Percentiles rank a stretch among this genome's conserved stretches.
Evolutionary conservation across 208 protist genomes (phyloP).

Genomic region (Leishmania aethiopica): DNA sequence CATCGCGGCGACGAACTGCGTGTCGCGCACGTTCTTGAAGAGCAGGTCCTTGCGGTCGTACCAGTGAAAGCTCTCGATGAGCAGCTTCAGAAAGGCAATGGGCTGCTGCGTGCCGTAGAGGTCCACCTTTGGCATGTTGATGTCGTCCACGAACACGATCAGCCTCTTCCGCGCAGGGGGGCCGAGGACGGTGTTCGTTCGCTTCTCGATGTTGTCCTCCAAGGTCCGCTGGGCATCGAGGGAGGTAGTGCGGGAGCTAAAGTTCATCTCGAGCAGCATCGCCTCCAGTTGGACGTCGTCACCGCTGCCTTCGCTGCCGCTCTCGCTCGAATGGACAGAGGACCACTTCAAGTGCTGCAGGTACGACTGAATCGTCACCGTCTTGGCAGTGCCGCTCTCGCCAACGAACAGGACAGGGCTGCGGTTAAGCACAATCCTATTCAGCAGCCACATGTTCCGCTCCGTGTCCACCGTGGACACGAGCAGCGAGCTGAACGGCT

Average conservation of each 20-base stretch:
- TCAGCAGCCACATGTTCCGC: conserved; percentile 97
- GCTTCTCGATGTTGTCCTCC: conserved; percentile 98
- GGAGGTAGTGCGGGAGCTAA: conserved; percentile 95
- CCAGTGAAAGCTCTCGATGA: conserved; percentile 96
- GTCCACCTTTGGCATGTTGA: conserved; percentile 99
- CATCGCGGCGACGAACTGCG: conserved; percentile 97
- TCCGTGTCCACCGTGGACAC: conserved; percentile 99
- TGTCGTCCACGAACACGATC: conserved; percentile 98
- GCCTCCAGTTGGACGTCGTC: conserved; percentile 85
- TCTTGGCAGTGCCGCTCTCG: conserved; percentile 98
- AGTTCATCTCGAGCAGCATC: conserved; percentile 97
- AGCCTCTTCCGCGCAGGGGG: conserved; percentile 96
- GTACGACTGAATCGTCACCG: conserved; percentile 97
- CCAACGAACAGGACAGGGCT: conserved; percentile 97
- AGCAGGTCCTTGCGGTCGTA: conserved; percentile 97
- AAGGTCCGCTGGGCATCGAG: conserved; percentile 96
- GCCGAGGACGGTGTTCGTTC: conserved; percentile 94
- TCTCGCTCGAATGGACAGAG: conserved; percentile 37
- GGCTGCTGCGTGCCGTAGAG: conserved; percentile 99
- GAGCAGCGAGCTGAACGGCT: conserved; percentile 96
- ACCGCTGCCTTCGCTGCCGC: neutral
- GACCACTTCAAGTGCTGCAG: conserved; percentile 87
- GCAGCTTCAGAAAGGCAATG: conserved; percentile 98
- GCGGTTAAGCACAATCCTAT: conserved; percentile 91
- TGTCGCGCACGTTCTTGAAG: conserved; percentile 96